A percentile compares a stretch with the other conserved stretches of the same genome.
Conservation (phyloP, 257 asterid genomes). For the Striga asiatica region DNA sequence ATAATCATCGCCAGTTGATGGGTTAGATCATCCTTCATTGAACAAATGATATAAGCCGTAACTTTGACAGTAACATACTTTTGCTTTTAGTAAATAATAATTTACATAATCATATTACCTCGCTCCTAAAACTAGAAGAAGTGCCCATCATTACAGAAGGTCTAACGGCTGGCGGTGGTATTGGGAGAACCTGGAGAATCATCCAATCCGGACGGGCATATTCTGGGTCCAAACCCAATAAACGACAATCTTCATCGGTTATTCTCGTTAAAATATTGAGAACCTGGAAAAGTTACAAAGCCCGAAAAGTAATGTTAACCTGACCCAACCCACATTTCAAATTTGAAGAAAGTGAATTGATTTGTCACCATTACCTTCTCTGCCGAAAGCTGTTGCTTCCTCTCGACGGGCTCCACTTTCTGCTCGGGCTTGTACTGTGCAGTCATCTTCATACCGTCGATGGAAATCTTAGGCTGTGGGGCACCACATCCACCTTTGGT, state of each 20-base stretch:
- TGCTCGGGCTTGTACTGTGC: conserved; percentile 67
- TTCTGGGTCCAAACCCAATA: conserved; percentile 75
- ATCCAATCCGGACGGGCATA: conserved; percentile 99
- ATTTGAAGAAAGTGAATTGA: neutral
- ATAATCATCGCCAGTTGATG: conserved; percentile 97
- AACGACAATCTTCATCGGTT: conserved; percentile 77
- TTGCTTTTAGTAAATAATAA: neutral
- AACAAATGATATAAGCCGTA: conserved; percentile 15
- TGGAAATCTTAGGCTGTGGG: conserved; percentile 79
- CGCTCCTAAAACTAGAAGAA: conserved; percentile 86
- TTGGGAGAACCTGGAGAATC: conserved; percentile 98
- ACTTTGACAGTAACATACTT: neutral
- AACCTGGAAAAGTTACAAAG: conserved; percentile 71
- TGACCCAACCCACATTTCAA: conserved; percentile 4
- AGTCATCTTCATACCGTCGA: conserved; percentile 96
- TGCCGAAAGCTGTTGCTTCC: conserved; percentile 79
- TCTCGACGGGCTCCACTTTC: conserved; percentile 89
- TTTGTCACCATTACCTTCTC: conserved; percentile 48
- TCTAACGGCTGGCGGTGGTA: conserved; percentile 98
- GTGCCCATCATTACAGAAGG: conserved; percentile 99
- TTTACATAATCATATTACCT: conserved; percentile 30
- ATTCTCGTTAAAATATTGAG: conserved; percentile 79
- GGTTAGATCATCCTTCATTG: conserved; percentile 88
- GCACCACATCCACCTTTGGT: conserved; percentile 94
- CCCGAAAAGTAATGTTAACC: too few relatives aligned